phyloP scores from a whole-genome alignment of 2,329 filamentous ascomycete genomes.

The Pyrenophora teres region DNA sequence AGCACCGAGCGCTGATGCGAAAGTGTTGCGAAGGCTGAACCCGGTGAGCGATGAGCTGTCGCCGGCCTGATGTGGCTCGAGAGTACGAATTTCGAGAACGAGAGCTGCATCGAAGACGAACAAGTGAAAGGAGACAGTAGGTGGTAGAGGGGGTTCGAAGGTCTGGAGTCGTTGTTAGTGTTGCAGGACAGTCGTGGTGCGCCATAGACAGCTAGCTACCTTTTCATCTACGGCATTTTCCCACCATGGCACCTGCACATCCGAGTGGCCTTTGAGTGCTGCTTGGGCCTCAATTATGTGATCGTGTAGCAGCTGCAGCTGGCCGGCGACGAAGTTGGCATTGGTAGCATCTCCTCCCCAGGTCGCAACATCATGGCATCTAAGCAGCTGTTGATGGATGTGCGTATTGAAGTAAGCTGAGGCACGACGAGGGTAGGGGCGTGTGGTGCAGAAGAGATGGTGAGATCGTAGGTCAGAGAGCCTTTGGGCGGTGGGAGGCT shows the following conservation, averaged over 20 bases:
- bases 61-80: constrained; percentile 59
- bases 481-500: constrained; percentile 65
- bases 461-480: constrained; percentile 56
- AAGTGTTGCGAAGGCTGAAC: constrained; percentile 62
- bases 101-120: constrained; percentile 60
- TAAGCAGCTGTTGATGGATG: constrained; percentile 80
- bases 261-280: constrained; percentile 61
- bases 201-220: constrained; percentile 51
- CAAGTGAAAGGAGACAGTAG: constrained; percentile 74
- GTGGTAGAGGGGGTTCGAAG: constrained; percentile 67
- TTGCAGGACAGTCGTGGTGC: not conserved
- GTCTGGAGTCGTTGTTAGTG: constrained; percentile 40
- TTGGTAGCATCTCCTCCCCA: constrained; percentile 70
- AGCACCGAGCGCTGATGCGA: constrained; percentile 55
- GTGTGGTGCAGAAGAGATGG: constrained; percentile 57
- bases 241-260: constrained; percentile 60
- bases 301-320: constrained; percentile 63
- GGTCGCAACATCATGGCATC: constrained; percentile 80
- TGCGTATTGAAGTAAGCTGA: constrained; percentile 72
- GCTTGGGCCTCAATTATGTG: constrained; percentile 65
- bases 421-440: constrained; percentile 66
- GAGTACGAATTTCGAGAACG: constrained; percentile 67
- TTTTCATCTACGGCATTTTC: constrained; percentile 60
- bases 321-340: constrained; percentile 62
- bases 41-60: constrained; percentile 39